phyloP scores from a whole-genome alignment of 208 protist genomes.

The Tetramitus jugosus region DNA sequence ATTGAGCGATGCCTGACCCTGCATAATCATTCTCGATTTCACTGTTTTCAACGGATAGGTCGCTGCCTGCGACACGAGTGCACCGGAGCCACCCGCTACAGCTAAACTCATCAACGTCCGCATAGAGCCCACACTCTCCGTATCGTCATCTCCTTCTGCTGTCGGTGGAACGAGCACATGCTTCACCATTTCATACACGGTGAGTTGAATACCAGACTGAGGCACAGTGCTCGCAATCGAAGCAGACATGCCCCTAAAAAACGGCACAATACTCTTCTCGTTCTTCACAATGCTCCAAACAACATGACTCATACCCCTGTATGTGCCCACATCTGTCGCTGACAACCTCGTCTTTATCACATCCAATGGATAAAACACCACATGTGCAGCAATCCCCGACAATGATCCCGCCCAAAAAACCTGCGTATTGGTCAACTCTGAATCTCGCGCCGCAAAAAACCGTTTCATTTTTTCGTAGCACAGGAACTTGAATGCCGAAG shows the following conservation, averaged over 20 bases:
- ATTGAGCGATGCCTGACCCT: background rate
- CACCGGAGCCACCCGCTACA: background rate
- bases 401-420: background rate
- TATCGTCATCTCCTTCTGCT: background rate
- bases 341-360: background rate
- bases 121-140: background rate
- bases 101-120: no score
- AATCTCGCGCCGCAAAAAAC: background rate
- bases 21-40: background rate
- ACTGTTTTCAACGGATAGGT: background rate
- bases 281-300: background rate
- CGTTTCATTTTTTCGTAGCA: background rate
- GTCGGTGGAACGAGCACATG: background rate
- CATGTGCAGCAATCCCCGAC: background rate
- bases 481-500: background rate
- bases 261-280: background rate
- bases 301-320: background rate
- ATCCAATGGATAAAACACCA: background rate
- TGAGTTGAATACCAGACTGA: background rate
- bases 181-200: background rate
- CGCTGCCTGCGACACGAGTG: background rate
- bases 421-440: background rate
- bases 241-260: background rate
- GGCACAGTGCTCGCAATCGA: background rate
- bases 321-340: background rate